These are phyloP conservation scores for Trichopus zeylanicus DNA, from an alignment of 116 monocot genomes.

Conservation along the genomic window DNA sequence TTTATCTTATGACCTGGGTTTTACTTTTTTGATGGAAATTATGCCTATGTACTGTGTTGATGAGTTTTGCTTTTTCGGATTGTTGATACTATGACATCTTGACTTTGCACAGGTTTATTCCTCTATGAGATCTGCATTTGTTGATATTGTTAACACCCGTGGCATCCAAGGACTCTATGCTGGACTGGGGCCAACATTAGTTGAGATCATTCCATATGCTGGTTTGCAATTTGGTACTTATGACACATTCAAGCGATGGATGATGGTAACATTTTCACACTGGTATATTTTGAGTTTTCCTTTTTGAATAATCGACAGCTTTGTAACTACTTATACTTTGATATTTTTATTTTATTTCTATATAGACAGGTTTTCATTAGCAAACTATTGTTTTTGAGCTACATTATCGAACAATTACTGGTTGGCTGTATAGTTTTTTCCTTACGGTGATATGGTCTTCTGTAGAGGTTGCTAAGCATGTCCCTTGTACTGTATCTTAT, in stretches of 20 bases:
- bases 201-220: conserved; percentile 98
- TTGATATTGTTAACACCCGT: conserved; percentile 63
- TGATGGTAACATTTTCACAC: conserved; percentile 62
- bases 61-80: not conserved
- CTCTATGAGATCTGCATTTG: conserved; percentile 82
- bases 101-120: conserved; percentile 59
- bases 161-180: conserved; percentile 78
- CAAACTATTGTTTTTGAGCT: too few species aligned
- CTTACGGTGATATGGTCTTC: too few species aligned
- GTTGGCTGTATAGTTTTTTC: not conserved
- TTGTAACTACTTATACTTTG: too few species aligned
- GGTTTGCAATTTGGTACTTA: conserved; percentile 96
- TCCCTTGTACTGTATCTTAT: too few species aligned
- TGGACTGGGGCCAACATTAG: conserved; percentile 85
- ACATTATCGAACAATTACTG: not conserved
- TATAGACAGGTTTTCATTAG: not conserved
- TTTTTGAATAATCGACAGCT: not conserved
- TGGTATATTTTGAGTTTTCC: not conserved
- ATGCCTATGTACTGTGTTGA: not conserved
- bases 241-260: conserved; percentile 92
- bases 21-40: not conserved
- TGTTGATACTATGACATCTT: not conserved
- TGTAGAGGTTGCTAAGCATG: too few species aligned
- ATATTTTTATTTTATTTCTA: not conserved
- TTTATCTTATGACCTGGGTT: not conserved